These are phyloP conservation scores for Diutina ranongensis DNA, from an alignment of 1,139 yeast genomes.

Conservation along the genomic window DNA sequence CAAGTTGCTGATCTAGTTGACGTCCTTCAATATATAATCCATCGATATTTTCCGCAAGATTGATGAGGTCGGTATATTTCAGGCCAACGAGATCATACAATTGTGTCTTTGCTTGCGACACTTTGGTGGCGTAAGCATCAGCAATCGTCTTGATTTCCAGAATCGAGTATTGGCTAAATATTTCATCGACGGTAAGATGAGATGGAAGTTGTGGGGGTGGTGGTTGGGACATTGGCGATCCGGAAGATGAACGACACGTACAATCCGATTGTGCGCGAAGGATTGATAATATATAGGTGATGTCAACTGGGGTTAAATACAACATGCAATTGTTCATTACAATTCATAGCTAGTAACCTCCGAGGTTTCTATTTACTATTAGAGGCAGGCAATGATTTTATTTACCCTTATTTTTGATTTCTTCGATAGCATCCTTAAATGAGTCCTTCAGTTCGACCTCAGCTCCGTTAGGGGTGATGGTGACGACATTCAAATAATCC, in stretches of 20 bases:
- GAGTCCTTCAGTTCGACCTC: constrained; percentile 1
- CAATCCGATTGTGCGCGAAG: too few species aligned
- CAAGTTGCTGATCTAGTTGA: constrained; percentile 17
- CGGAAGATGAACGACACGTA: too few species aligned
- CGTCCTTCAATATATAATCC: constrained; percentile 35
- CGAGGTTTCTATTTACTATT: too few species aligned
- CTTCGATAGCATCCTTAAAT: not conserved
- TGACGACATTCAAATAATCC: constrained; percentile 3
- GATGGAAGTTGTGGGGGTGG: not conserved
- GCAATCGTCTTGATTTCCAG: not conserved
- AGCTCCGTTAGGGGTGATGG: not conserved
- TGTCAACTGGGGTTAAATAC: too few species aligned
- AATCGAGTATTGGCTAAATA: not conserved
- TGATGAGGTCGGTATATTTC: constrained; percentile 55
- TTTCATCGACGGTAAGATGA: constrained; percentile 1
- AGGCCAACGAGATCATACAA: constrained; percentile 50
- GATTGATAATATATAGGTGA: too few species aligned
- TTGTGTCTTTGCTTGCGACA: constrained; percentile 18
- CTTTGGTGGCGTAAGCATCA: not conserved
- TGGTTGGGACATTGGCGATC: not conserved
- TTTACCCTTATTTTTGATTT: not conserved
- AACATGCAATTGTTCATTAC: not conserved
- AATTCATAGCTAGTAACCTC: not conserved
- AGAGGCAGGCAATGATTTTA: too few species aligned
- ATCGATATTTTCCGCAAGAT: constrained; percentile 59